A percentile compares a stretch with the other conserved stretches of the same genome.
These are phyloP conservation scores for Hericium erinaceus DNA, from an alignment of 768 basidiomycete species.

Conservation along the genomic window DNA sequence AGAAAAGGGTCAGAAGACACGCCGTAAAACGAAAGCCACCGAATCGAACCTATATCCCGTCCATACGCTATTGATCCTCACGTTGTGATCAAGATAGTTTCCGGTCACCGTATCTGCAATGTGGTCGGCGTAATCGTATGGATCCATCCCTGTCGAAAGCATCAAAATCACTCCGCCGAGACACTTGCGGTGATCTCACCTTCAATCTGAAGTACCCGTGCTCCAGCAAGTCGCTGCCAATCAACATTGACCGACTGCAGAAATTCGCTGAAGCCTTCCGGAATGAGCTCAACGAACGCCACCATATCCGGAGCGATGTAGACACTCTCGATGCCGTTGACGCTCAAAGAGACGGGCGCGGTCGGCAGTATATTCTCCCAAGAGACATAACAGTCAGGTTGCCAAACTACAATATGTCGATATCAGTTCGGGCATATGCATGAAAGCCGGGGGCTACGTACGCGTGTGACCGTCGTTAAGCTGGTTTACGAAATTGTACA, in stretches of 20 bases:
- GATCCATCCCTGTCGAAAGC: conserved; percentile 19
- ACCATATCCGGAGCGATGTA: conserved; percentile 9
- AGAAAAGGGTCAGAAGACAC: conserved; percentile 14
- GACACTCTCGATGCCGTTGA: neutral
- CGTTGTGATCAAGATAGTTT: conserved; percentile 54
- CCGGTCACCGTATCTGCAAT: conserved; percentile 53
- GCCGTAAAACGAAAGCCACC: no score
- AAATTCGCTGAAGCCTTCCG: conserved; percentile 1
- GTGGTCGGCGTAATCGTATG: conserved; percentile 46
- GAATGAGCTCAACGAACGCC: conserved; percentile 4
- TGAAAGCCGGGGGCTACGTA: conserved; percentile 18
- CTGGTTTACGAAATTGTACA: conserved; percentile 45
- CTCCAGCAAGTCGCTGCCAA: conserved; percentile 54
- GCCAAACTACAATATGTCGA: conserved; percentile 33
- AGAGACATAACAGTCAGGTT: conserved; percentile 44
- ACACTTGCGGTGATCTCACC: conserved; percentile 22
- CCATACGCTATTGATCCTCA: conserved; percentile 55
- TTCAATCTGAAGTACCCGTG: conserved; percentile 44
- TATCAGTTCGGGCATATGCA: neutral
- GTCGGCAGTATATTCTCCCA: conserved; percentile 28
- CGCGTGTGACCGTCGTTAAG: conserved; percentile 63
- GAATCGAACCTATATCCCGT: conserved; percentile 36
- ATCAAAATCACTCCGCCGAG: neutral
- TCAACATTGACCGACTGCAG: conserved; percentile 4
- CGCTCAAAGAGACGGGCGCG: conserved; percentile 3